A percentile compares a stretch with the other conserved stretches of the same genome.
phyloP scores from a whole-genome alignment of 148 eudicot genomes.

The Nyssa sinensis region DNA sequence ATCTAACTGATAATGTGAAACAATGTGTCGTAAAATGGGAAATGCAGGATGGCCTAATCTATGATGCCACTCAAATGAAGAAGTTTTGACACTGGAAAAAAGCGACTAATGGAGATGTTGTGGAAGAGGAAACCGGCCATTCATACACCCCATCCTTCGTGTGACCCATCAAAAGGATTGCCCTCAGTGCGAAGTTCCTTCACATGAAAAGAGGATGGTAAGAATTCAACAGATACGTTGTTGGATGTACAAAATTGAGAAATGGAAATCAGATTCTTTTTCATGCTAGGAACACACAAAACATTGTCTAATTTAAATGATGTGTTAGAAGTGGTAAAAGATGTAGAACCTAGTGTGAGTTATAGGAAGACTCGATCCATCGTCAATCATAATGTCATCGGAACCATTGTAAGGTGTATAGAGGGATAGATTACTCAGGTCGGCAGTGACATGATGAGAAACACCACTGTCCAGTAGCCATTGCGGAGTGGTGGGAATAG shows the following conservation, averaged over 20 bases:
- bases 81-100: neutral
- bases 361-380: neutral
- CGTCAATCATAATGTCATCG: conserved; percentile 2
- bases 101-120: neutral
- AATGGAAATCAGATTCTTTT: conserved; percentile 3
- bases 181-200: too few relatives aligned
- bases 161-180: too few relatives aligned
- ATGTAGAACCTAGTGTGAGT: conserved; percentile 8
- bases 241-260: too few relatives aligned
- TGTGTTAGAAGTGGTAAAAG: neutral
- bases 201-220: too few relatives aligned
- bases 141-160: conserved; percentile 1
- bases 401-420: neutral
- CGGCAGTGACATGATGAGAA: conserved; percentile 1
- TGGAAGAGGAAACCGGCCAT: neutral
- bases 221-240: too few relatives aligned
- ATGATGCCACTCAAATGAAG: neutral
- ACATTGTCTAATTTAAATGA: neutral
- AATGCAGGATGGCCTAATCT: conserved; percentile 5
- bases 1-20: neutral
- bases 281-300: conserved; percentile 3
- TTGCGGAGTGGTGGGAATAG: too few relatives aligned
- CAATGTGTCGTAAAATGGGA: too few relatives aligned
- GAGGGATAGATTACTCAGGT: too few relatives aligned
- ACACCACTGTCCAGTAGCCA: conserved; percentile 7